phyloP scores from a whole-genome alignment of 306 rosid genomes.

The Citrullus amarus region DNA sequence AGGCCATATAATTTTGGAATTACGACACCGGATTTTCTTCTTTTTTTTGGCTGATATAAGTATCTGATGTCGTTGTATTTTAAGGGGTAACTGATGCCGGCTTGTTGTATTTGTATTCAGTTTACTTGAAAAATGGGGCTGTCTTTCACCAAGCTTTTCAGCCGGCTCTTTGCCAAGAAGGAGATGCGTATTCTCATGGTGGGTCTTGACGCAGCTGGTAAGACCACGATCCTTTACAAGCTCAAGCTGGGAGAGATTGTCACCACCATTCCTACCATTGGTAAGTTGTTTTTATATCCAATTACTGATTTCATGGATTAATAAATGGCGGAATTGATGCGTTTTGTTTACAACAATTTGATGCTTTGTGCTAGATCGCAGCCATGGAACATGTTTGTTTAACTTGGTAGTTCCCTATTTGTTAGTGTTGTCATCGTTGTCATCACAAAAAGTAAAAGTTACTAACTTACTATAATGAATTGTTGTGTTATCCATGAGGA shows the following conservation, averaged over 20 bases:
- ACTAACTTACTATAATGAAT: not conserved
- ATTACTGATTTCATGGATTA: not conserved
- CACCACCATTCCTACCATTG: slow-evolving; percentile 93
- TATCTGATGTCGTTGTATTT: not conserved
- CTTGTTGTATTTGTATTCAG: slow-evolving; percentile 1
- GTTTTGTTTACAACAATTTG: not conserved
- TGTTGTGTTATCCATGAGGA: not conserved
- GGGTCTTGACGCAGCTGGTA: slow-evolving; percentile 96
- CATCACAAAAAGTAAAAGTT: not conserved
- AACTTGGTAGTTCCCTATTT: not conserved
- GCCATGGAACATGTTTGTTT: not conserved
- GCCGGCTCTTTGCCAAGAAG: slow-evolving; percentile 82
- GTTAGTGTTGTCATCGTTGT: not conserved
- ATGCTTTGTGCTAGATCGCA: not conserved
- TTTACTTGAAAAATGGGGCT: slow-evolving; percentile 58
- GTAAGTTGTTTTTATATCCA: slow-evolving; percentile 17
- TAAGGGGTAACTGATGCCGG: not conserved
- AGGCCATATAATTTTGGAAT: not conserved
- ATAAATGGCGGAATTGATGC: not conserved
- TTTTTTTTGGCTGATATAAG: not conserved
- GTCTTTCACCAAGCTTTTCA: slow-evolving; percentile 81
- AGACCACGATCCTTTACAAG: slow-evolving; percentile 84
- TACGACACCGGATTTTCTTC: not conserved
- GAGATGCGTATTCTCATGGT: slow-evolving; percentile 97
- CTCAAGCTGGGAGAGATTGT: slow-evolving; percentile 91